phyloP scores from a whole-genome alignment of 108 stramenopile species.

The Skeletonema marinoi region DNA sequence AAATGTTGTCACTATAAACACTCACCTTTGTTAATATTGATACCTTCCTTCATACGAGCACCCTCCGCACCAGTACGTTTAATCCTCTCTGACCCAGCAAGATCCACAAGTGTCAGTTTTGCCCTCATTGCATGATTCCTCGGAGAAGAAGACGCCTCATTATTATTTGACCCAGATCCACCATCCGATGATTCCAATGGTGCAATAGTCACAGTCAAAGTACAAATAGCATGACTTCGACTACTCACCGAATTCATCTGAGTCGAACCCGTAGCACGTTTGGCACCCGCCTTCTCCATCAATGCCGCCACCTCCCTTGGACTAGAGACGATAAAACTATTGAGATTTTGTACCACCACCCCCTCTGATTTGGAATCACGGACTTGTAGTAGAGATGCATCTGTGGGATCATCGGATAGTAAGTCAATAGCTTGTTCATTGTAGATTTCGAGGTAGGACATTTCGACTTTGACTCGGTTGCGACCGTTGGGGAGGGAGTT shows the following conservation, averaged over 20 bases:
- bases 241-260: slow-evolving; percentile 86
- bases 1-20: not conserved
- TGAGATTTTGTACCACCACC: slow-evolving; percentile 70
- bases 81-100: slow-evolving; percentile 80
- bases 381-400: slow-evolving; percentile 43
- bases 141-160: not conserved
- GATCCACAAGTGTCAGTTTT: slow-evolving; percentile 77
- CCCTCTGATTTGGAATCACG: slow-evolving; percentile 58
- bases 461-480: slow-evolving; percentile 52
- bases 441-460: slow-evolving; percentile 74
- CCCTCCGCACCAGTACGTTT: slow-evolving; percentile 79
- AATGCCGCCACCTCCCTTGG: slow-evolving; percentile 57
- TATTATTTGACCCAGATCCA: not conserved
- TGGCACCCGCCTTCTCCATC: slow-evolving; percentile 60
- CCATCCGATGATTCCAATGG: slow-evolving; percentile 12
- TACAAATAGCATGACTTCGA: slow-evolving; percentile 95
- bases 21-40: slow-evolving; percentile 88
- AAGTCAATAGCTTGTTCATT: slow-evolving; percentile 69
- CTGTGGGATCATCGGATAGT: slow-evolving; percentile 33
- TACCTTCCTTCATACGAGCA: slow-evolving; percentile 78
- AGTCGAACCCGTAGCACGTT: slow-evolving; percentile 82
- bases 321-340: slow-evolving; percentile 46
- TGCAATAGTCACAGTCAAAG: slow-evolving; percentile 65
- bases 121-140: slow-evolving; percentile 35
- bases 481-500: slow-evolving; percentile 6